Evolutionary conservation across 1,284 basidiomycete genomes (phyloP).

Genomic region (Boletus smithii): DNA sequence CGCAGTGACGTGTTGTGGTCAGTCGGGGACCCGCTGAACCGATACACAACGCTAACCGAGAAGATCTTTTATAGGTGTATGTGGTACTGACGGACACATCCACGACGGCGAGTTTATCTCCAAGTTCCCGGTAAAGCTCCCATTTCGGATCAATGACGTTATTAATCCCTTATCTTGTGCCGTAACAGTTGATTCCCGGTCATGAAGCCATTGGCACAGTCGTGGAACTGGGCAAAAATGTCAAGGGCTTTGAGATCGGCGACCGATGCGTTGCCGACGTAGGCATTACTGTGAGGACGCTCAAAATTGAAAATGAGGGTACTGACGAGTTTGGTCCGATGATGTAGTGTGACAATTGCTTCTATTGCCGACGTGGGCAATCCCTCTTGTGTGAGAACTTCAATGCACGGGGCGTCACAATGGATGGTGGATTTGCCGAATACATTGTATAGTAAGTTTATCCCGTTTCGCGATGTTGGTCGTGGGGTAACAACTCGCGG

Average conservation of each 20-base stretch:
- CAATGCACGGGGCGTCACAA: slow-evolving; percentile 69
- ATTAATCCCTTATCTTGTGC: slow-evolving; percentile 14
- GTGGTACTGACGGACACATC: slow-evolving; percentile 76
- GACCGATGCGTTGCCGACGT: slow-evolving; percentile 81
- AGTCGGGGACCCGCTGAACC: slow-evolving; percentile 11
- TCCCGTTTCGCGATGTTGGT: neutral
- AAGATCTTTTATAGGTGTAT: slow-evolving; percentile 47
- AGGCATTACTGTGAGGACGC: slow-evolving; percentile 50
- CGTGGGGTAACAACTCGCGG: neutral
- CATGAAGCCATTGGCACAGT: slow-evolving; percentile 78
- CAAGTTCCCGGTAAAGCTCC: slow-evolving; percentile 59
- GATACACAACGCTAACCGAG: neutral
- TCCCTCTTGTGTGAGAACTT: slow-evolving; percentile 78
- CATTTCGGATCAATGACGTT: slow-evolving; percentile 9
- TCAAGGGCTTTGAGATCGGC: slow-evolving; percentile 63
- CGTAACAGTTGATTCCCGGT: slow-evolving; percentile 67
- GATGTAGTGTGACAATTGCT: slow-evolving; percentile 72
- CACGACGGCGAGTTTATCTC: slow-evolving; percentile 78
- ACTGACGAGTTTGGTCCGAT: slow-evolving; percentile 3
- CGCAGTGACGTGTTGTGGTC: slow-evolving; percentile 49
- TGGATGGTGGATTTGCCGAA: slow-evolving; percentile 83
- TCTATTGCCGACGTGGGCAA: slow-evolving; percentile 78
- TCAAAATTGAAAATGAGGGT: neutral
- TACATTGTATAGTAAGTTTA: slow-evolving; percentile 71
- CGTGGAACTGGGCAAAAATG: slow-evolving; percentile 67